These are phyloP conservation scores for Pseudonitzschia delicatissima DNA, from an alignment of 108 stramenopile genomes.

Conservation along the genomic window DNA sequence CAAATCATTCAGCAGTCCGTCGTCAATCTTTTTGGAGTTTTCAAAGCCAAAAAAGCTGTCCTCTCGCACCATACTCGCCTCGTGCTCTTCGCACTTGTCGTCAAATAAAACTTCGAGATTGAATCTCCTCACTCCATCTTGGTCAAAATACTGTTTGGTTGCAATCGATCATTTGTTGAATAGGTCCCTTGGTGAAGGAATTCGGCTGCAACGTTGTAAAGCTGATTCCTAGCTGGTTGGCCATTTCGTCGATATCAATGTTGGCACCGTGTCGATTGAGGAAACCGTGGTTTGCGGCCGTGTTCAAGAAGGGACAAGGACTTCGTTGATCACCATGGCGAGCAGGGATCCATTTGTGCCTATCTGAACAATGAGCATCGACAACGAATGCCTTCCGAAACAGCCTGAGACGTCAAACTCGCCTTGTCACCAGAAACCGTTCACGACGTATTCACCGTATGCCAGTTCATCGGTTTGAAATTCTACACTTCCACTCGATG, in stretches of 20 bases:
- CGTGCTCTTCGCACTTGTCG: slow-evolving; percentile 12
- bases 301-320: slow-evolving; percentile 23
- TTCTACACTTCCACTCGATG: not conserved
- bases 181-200: not conserved
- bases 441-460: slow-evolving; percentile 5
- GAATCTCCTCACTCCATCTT: slow-evolving; percentile 1
- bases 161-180: slow-evolving; percentile 1
- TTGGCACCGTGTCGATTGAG: slow-evolving; percentile 17
- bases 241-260: slow-evolving; percentile 1
- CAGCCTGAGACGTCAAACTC: not conserved
- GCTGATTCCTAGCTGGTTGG: not conserved
- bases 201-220: not conserved
- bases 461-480: slow-evolving; percentile 5
- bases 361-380: not conserved
- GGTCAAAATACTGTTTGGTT: slow-evolving; percentile 11
- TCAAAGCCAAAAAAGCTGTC: slow-evolving; percentile 13
- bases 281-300: slow-evolving; percentile 21
- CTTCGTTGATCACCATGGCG: not conserved
- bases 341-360: not conserved
- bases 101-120: slow-evolving; percentile 9
- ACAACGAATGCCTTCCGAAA: slow-evolving; percentile 8
- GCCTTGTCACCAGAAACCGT: slow-evolving; percentile 5
- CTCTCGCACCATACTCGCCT: slow-evolving; percentile 11
- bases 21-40: not conserved
- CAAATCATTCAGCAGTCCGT: not conserved